Percentiles rank a stretch among this genome's conserved stretches.
These are phyloP conservation scores for Fistulinella staudtii DNA, from an alignment of 1,284 basidiomycete genomes.

Conservation along the genomic window DNA sequence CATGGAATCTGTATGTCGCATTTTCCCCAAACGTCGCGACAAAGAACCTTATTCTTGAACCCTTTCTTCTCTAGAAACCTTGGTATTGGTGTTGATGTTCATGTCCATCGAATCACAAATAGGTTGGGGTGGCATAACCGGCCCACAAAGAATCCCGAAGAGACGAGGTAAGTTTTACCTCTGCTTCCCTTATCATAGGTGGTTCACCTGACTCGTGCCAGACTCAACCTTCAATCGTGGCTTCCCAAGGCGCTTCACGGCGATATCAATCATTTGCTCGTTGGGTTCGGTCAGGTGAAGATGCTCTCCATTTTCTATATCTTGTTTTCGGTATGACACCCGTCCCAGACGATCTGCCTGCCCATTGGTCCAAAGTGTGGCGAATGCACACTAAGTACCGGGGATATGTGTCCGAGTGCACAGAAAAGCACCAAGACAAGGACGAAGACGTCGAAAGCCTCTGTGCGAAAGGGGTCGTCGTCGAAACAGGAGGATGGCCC, in stretches of 20 bases:
- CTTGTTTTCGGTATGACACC: neutral
- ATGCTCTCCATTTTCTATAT: neutral
- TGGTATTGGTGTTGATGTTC: constrained; percentile 96
- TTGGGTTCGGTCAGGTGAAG: constrained; percentile 89
- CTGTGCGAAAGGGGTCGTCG: constrained; percentile 13
- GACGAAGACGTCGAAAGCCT: constrained; percentile 28
- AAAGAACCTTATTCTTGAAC: no score
- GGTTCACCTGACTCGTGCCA: constrained; percentile 33
- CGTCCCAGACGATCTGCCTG: constrained; percentile 66
- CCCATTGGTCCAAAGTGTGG: constrained; percentile 84
- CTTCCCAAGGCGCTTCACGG: constrained; percentile 75
- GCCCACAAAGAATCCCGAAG: constrained; percentile 82
- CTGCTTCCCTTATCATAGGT: no score
- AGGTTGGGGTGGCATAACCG: constrained; percentile 87
- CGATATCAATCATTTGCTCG: constrained; percentile 85
- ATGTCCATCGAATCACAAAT: constrained; percentile 95
- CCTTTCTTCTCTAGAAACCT: constrained; percentile 79
- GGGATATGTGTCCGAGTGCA: constrained; percentile 59
- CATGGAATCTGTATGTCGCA: constrained; percentile 72
- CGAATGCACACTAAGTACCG: constrained; percentile 58
- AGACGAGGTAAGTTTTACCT: constrained; percentile 60
- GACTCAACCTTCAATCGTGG: constrained; percentile 89
- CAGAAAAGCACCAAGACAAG: constrained; percentile 24
- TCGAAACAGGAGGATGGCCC: constrained; percentile 19
- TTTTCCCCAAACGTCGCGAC: no score